Percentiles rank a stretch among this genome's conserved stretches.
Evolutionary conservation across 768 basidiomycete species (phyloP).

Genomic region (Tricholoma terreum): DNA sequence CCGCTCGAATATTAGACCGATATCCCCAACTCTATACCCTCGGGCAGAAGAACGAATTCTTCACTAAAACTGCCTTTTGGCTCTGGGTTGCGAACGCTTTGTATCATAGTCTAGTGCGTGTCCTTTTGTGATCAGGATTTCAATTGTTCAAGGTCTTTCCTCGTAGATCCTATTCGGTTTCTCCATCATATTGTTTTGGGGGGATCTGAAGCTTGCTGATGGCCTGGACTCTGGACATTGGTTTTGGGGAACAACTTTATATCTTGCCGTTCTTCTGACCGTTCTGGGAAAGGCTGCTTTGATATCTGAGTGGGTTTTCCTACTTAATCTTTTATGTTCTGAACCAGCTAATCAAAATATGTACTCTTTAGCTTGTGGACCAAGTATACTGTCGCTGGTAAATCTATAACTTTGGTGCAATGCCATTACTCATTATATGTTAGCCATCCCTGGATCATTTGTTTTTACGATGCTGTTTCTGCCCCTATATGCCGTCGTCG

Average conservation of each 20-base stretch:
- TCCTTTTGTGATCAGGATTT: neutral
- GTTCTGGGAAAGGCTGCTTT: conserved; percentile 97
- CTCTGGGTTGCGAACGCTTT: conserved; percentile 86
- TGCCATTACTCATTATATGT: conserved; percentile 8
- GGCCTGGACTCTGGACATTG: conserved; percentile 92
- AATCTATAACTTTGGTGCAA: conserved; percentile 14
- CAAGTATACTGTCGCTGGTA: conserved; percentile 94
- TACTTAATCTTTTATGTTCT: neutral
- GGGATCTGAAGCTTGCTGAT: conserved; percentile 76
- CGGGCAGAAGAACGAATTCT: conserved; percentile 93
- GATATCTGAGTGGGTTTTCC: conserved; percentile 94
- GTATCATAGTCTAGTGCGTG: conserved; percentile 81
- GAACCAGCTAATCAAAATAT: neutral
- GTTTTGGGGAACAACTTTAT: conserved; percentile 99
- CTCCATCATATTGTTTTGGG: conserved; percentile 89
- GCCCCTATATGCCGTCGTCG: conserved; percentile 84
- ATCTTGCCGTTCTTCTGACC: conserved; percentile 88
- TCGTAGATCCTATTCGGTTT: conserved; percentile 80
- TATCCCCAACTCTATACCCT: conserved; percentile 96
- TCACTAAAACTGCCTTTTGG: conserved; percentile 90
- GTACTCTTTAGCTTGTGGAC: conserved; percentile 82
- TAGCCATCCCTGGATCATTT: conserved; percentile 96
- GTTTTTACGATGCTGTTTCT: conserved; percentile 95
- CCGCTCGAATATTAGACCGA: conserved; percentile 91
- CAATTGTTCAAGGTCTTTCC: neutral